These are phyloP conservation scores for Lignosus rhinocerotis DNA, from an alignment of 1,284 basidiomycete species.

Conservation along the genomic window DNA sequence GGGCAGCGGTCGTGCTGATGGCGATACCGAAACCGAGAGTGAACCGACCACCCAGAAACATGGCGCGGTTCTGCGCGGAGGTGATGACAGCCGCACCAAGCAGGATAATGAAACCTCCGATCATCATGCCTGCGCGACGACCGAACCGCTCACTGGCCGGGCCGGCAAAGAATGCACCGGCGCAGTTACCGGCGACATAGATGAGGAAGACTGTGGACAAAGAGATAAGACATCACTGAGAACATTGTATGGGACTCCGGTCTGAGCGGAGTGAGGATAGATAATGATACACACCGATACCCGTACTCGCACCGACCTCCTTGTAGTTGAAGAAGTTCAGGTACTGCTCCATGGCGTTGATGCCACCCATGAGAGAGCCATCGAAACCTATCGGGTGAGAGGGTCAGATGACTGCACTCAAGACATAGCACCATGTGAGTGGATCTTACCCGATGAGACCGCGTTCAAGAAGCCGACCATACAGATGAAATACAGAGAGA, in stretches of 20 bases:
- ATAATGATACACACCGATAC: slow-evolving; percentile 3
- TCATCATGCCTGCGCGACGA: slow-evolving; percentile 9
- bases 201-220: slow-evolving; percentile 9
- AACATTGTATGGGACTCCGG: neutral
- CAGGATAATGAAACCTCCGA: slow-evolving; percentile 13
- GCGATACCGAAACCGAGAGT: slow-evolving; percentile 16
- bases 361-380: slow-evolving; percentile 14
- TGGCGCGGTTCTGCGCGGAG: slow-evolving; percentile 5
- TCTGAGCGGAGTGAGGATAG: neutral
- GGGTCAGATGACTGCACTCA: neutral
- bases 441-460: slow-evolving; percentile 3
- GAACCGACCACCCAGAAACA: slow-evolving; percentile 18
- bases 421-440: neutral
- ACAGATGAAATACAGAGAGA: slow-evolving; percentile 15
- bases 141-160: slow-evolving; percentile 11
- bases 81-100: slow-evolving; percentile 8
- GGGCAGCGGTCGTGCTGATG: slow-evolving; percentile 15
- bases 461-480: slow-evolving; percentile 15
- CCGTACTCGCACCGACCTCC: slow-evolving; percentile 6
- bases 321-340: slow-evolving; percentile 10
- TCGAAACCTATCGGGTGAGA: slow-evolving; percentile 6
- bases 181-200: slow-evolving; percentile 11
- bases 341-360: slow-evolving; percentile 14
- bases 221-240: neutral
- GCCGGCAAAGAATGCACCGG: slow-evolving; percentile 11